Evolutionary conservation across 2,329 filamentous ascomycete genomes (phyloP), one percentile per base, ranked within the genome.

Genomic region (Trichoderma sp.): DNA sequence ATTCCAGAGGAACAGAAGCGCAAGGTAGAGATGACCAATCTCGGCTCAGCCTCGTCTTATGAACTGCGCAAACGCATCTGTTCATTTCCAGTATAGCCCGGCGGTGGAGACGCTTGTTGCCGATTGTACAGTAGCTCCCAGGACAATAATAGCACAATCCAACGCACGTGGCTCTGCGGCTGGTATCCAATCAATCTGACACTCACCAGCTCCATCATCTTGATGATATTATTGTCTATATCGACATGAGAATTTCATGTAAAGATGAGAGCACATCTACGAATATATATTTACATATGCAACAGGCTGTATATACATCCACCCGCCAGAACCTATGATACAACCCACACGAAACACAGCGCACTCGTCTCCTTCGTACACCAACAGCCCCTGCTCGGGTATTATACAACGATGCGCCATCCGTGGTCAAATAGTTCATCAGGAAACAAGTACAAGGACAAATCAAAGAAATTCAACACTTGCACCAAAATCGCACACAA

Each of bases 1-100:
- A 26, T 61, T 11, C 8, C 5, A 16, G 21, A 14, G 39, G 24
- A 7, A 32, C 8, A 30, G 39, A 3, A 46, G 21, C 8, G 21
- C 13, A 21, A 46, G 52, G 26, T 14, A 37, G 1, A 49, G 54
- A 58, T 59, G 63, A 66, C 39, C 63, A 66, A 66, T 66, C 54
- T 30, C 28, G 34, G 13, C 61, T 55, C 49, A 21, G 49, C 49
- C 60, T 64, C 51, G 37, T 59, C n/a, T n/a, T 59, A 21, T 49
- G 26, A 56, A 16, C 46, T 58, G 52, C 49, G 14, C 34, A 21
- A 21, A n/a, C 37, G 30, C 13, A 28, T 11, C 14, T 37, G 28
- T 26, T 64, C 60, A 30, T 39, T 54, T 64, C 43, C 18, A 61
- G 43, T 49, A 61, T 61, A 61, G 59, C 43, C 21, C 13, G 10